phyloP scores from a whole-genome alignment of 148 eudicot species.

The Chenopodium berlandieri region DNA sequence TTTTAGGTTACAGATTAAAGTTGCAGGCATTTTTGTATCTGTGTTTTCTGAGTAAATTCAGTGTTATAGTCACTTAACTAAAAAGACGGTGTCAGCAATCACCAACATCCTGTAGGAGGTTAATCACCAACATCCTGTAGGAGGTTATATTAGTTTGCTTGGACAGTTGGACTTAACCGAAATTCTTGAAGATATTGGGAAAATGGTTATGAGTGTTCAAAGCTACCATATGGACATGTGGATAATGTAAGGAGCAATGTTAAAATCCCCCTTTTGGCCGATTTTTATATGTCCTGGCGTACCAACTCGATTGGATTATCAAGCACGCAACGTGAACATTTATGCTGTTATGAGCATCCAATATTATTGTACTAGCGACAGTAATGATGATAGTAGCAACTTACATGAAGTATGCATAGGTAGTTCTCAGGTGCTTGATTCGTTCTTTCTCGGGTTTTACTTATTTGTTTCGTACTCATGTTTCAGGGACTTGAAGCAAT shows the following conservation, averaged over 20 bases:
- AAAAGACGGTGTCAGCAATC: background rate
- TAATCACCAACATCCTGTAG: background rate
- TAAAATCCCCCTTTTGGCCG: background rate
- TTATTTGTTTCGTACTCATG: background rate
- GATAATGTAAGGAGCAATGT: background rate
- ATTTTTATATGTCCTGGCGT: background rate
- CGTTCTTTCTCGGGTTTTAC: background rate
- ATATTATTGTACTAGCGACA: background rate
- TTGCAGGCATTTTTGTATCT: too few species aligned
- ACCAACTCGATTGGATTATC: background rate
- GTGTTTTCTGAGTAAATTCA: too few species aligned
- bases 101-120: too few species aligned
- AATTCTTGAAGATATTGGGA: background rate
- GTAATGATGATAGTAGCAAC: background rate
- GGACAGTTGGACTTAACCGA: background rate
- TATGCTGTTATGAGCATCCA: background rate
- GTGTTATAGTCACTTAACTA: background rate
- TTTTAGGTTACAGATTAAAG: background rate
- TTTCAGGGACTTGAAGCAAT: background rate
- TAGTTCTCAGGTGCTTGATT: background rate
- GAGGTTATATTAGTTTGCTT: background rate
- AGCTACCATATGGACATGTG: background rate
- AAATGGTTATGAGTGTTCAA: background rate
- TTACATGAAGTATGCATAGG: background rate
- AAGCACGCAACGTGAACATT: background rate